phyloP scores from a whole-genome alignment of 345 rosid genomes.

The Turritis glabra region DNA sequence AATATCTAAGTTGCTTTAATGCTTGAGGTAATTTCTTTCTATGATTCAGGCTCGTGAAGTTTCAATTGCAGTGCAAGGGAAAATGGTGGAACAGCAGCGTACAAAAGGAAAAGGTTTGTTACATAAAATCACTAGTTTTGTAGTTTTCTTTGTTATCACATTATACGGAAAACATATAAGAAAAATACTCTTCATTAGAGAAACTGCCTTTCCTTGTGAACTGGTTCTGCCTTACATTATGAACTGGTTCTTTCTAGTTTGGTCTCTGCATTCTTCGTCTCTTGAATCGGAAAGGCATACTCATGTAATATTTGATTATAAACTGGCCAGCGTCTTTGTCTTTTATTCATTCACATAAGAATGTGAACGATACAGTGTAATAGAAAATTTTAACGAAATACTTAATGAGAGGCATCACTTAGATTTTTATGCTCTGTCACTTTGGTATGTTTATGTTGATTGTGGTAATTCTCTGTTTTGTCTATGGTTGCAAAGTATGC shows the following conservation, averaged over 20 bases:
- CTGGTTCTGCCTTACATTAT: conserved; percentile 10
- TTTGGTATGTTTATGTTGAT: conserved; percentile 16
- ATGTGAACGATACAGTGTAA: neutral
- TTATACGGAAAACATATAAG: neutral
- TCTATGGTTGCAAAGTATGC: conserved; percentile 5
- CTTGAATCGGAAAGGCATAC: neutral
- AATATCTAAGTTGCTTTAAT: conserved; percentile 6
- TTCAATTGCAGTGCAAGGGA: conserved; percentile 82
- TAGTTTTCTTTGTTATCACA: neutral
- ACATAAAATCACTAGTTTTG: neutral
- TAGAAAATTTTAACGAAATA: neutral
- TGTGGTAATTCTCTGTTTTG: conserved; percentile 6
- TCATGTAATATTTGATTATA: neutral
- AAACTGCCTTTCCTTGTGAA: neutral
- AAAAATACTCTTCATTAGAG: neutral
- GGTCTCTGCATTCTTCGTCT: neutral
- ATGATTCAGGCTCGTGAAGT: conserved; percentile 88
- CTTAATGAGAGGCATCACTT: neutral
- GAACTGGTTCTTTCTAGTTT: conserved; percentile 18
- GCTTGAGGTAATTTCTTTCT: conserved; percentile 17
- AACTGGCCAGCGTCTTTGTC: neutral
- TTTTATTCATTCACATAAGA: neutral
- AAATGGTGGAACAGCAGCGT: conserved; percentile 90
- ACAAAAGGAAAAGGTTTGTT: conserved; percentile 87
- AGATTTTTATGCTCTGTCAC: neutral